phyloP scores from a whole-genome alignment of 768 basidiomycete genomes.

The Auriscalpium orientale region DNA sequence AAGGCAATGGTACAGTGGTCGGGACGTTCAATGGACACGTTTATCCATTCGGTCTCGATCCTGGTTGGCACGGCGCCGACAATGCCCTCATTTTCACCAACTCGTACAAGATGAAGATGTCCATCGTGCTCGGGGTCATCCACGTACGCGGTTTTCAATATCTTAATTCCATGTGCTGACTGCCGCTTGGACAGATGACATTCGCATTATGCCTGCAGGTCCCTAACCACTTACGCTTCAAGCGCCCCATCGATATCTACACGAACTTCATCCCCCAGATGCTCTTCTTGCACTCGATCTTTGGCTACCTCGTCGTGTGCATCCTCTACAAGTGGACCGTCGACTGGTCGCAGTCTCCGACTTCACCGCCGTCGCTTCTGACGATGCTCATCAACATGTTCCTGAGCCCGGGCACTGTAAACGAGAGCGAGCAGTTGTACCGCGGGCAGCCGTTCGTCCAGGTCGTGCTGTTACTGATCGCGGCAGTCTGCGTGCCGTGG shows the following conservation, averaged over 20 bases:
- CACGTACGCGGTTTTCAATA: constrained; percentile 55
- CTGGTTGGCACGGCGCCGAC: constrained; percentile 89
- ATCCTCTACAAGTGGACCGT: constrained; percentile 97
- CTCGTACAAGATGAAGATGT: constrained; percentile 99
- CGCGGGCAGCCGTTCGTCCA: constrained; percentile 85
- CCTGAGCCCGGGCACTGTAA: constrained; percentile 78
- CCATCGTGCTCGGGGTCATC: constrained; percentile 89
- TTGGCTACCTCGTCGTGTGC: constrained; percentile 90
- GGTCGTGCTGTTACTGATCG: constrained; percentile 65
- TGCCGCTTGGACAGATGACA: constrained; percentile 67
- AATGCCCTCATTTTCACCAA: constrained; percentile 92
- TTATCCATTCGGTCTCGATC: constrained; percentile 95
- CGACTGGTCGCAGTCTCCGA: constrained; percentile 73
- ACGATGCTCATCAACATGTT: constrained; percentile 98
- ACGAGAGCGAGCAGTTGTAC: constrained; percentile 65
- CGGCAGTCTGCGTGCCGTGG: constrained; percentile 89
- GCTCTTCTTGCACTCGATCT: constrained; percentile 95
- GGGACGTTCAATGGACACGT: constrained; percentile 55
- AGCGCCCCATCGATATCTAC: constrained; percentile 77
- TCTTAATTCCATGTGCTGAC: constrained; percentile 1
- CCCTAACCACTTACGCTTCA: constrained; percentile 93
- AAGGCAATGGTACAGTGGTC: constrained; percentile 32
- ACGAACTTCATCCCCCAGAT: constrained; percentile 97
- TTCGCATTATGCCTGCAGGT: constrained; percentile 95
- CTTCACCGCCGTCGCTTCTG: constrained; percentile 79